Percentiles rank a stretch among this genome's conserved stretches.
Conservation (phyloP, 2,329 filamentous ascomycete genomes). For the Teratosphaeria zuluensis region DNA sequence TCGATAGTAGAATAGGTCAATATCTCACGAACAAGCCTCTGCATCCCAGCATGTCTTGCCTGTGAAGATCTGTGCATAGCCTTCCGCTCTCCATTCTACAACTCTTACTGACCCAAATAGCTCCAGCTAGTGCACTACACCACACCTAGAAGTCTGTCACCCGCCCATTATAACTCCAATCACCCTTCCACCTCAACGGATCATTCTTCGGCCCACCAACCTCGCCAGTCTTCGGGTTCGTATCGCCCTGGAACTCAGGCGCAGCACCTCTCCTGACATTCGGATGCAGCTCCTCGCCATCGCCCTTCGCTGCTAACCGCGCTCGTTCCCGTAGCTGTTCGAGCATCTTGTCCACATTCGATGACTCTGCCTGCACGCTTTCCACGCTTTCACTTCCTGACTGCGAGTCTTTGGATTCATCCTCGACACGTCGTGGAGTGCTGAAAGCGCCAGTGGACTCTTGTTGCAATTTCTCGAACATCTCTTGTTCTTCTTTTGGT, state of each 20-base stretch:
- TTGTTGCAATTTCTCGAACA: conserved; percentile 79
- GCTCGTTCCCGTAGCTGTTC: conserved; percentile 26
- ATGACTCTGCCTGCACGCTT: conserved; percentile 5
- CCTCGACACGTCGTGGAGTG: conserved; percentile 43
- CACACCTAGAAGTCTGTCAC: conserved; percentile 70
- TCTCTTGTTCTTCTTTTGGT: conserved; percentile 76
- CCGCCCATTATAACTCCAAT: conserved; percentile 91
- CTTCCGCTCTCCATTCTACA: background rate
- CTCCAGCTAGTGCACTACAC: background rate
- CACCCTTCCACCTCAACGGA: conserved; percentile 71
- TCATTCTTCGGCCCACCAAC: conserved; percentile 96
- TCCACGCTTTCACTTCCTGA: background rate
- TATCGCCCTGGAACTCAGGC: conserved; percentile 87
- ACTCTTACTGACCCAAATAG: background rate
- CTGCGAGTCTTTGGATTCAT: background rate
- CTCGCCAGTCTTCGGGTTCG: conserved; percentile 89
- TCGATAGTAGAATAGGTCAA: background rate
- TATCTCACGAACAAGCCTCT: too few species aligned
- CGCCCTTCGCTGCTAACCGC: conserved; percentile 43
- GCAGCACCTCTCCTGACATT: conserved; percentile 66
- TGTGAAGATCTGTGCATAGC: background rate
- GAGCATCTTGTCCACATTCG: conserved; percentile 16
- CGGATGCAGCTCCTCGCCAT: conserved; percentile 58
- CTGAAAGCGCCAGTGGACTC: conserved; percentile 67
- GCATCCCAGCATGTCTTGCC: background rate